Base-by-base conservation (phyloP, 257 asterid species). In the Linderniella brevidens region DNA sequence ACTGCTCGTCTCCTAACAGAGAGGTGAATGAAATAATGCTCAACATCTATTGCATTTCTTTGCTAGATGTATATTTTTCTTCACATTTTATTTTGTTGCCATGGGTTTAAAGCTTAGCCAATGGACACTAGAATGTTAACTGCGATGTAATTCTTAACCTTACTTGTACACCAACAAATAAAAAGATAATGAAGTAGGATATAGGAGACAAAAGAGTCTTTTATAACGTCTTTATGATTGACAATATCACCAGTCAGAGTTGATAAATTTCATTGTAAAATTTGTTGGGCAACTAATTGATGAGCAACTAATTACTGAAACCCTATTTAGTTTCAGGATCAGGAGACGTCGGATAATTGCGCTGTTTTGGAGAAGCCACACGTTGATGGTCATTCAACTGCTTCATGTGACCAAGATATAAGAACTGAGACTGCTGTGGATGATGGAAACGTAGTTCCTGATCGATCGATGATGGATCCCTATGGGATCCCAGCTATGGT, bases 401-500 rank as follows among this genome's bases (percentile, higher is more conserved):
- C 73, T 16, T 68, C 68, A 62, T 67, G 69, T 52, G 74, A 63
- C 50, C n/a, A n/a, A n/a, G 59, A 50, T 37, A 62, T 44, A 54
- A 59, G 57, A 48, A 54, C 35, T 19, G 70, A 64, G 50, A 48
- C 19, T 48, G 61, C 52, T 41, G 56, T 53, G n/a, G 68, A 62
- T 20, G 44, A 49, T 25, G 53, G 65, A 42, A 32, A 32, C 46
- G 64, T 41, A 55, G 68, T 66, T 44, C 32, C 32, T 25, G 76
- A 62, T 43, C 58, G 70, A 49, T 58, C 61, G 15, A 79, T 75
- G 92, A 65, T 58, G 72, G 93, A 75, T 13, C 94, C 96, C 9
- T 86, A 75, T 62, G 99, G 99, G 41, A 58, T 81, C 58, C 96
- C 96, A n/a, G 73, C 92, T 37, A 79, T 85, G 88, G 87, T 85